Evolutionary conservation across 768 basidiomycete genomes (phyloP), one percentile per base, ranked within the genome.

Genomic region (Phlebiopsis flavidoalba): DNA sequence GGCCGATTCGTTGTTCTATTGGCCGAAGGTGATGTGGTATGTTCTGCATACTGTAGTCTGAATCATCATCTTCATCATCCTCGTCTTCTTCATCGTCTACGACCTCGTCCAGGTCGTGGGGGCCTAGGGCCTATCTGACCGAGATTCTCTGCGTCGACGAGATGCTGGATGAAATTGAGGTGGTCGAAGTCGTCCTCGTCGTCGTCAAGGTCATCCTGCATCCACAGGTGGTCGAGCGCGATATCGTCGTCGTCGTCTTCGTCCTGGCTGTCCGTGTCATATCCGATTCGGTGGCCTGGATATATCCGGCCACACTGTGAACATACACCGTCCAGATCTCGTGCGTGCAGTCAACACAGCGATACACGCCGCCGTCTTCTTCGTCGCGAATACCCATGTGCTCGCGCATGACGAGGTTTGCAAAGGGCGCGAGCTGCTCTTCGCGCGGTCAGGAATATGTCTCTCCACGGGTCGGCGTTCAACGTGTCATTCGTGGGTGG

Each of bases 341-440:
- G 67, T 92, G 84, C 78, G 85, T 80, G 64, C 90, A 93, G 47
- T 86, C 85, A 15, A 84, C 67, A 69, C 91, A 93, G 17, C 91
- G 80, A 67, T 84, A 87, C n/a, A 93, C 78, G 0, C 85, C 87
- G 11, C 86, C 88, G 60, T 92, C 91, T 64, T 91, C 89, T 8
- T 75, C 77, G 67, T 93, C 91, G 36, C 81, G 80, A 76, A 88
- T 82, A 0, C 89, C 89, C 65, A 85, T 73, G 26, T 79, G 74
- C 46, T 77, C 79, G 57, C 66, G 73, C 65, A 67, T 67, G 65
- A 66, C 58, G 65, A 54, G 67, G 46, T 59, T 63, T 56, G 60
- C 68, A 33, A 50, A 61, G n/a, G 24, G 45, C 21, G 22, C 53
- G 53, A n/a, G 48, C 15, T 37, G 35, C 11, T 19, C 45, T 19